phyloP scores from a whole-genome alignment of 805 yeast genomes.

The Saccharomyces kudriavzevii region DNA sequence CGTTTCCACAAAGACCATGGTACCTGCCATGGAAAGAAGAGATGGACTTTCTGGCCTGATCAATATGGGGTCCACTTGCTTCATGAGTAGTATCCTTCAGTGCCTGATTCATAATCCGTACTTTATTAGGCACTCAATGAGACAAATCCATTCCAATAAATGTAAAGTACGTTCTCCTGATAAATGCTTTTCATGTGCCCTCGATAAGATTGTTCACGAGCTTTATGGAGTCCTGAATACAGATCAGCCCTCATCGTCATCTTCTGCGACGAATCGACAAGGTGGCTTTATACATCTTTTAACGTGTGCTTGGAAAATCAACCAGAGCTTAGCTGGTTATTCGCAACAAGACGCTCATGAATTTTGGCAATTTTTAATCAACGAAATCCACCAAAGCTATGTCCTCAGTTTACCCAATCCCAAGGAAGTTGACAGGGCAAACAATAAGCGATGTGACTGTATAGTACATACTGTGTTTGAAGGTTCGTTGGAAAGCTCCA shows the following conservation, averaged over 20 bases:
- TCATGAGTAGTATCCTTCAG: conserved; percentile 89
- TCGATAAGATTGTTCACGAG: conserved; percentile 69
- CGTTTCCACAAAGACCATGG: conserved; percentile 13
- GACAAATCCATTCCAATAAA: conserved; percentile 29
- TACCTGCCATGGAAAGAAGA: conserved; percentile 39
- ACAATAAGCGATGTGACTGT: conserved; percentile 49
- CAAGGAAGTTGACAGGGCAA: conserved; percentile 9
- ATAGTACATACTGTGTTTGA: conserved; percentile 75
- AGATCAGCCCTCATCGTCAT: not conserved
- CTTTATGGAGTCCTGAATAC: conserved; percentile 58
- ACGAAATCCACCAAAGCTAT: conserved; percentile 60
- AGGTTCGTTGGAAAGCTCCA: conserved; percentile 74
- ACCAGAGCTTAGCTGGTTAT: conserved; percentile 83
- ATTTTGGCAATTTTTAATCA: conserved; percentile 84
- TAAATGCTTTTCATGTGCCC: conserved; percentile 72
- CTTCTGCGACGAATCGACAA: conserved; percentile 39
- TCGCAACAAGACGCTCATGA: conserved; percentile 99
- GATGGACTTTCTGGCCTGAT: conserved; percentile 84
- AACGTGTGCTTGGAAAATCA: conserved; percentile 81
- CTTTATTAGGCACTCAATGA: conserved; percentile 65
- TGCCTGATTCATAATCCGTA: conserved; percentile 85
- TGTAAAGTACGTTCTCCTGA: conserved; percentile 24
- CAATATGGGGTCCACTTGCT: conserved; percentile 95
- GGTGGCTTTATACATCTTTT: conserved; percentile 72
- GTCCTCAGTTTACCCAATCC: conserved; percentile 8